Evolutionary conservation across 2,329 filamentous ascomycete species (phyloP), one percentile per base, ranked within the genome.

Genomic region (Dactylellina haptotyla): DNA sequence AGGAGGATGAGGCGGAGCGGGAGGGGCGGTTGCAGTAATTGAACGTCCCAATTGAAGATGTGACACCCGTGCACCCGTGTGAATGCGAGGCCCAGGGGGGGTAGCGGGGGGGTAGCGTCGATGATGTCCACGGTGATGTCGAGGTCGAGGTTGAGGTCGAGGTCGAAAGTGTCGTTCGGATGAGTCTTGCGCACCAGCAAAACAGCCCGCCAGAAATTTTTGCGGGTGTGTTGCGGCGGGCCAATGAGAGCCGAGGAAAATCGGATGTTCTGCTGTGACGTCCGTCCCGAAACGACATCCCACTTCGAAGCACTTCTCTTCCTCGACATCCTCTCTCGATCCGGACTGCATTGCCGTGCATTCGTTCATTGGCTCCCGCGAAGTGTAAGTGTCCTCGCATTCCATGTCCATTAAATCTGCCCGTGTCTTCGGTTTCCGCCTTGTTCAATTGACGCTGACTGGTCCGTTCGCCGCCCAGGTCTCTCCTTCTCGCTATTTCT

Each of bases 161-260:
- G 50, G 41, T 34, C 26, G 10, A 16, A 32, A 53, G n/a, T 3
- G 28, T 12, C 18, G 10, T n/a, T 46, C 12, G 16, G 53, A 43
- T 67, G 63, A 67, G 63, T 67, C 63, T 59, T 66, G 62, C 46
- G 59, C n/a, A 50, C 46, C 3, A 10, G 43, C 43, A 46, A 46
- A 46, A 9, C 10, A 18, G 14, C 46, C 3, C 6, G 10, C 48
- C 26, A 23, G 18, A 51, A 51, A 32, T 48, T 66, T 50, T 66
- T 66, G 62, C 30, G 20, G 50, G 51, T 28, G 28, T 41, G 50
- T 37, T 39, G 41, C 20, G 26, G 39, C 41, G 41, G 53, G 50
- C 66, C 66, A 71, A 71, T 71, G 46, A 41, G 46, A 51, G 43
- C 51, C 50, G 58, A 64, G 66, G 58, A 71, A 71, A 71, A 63